Percentiles rank a stretch among this genome's conserved stretches.
These are phyloP conservation scores for Ascochyta lentis DNA, from an alignment of 2,329 filamentous ascomycete species.

Conservation along the genomic window DNA sequence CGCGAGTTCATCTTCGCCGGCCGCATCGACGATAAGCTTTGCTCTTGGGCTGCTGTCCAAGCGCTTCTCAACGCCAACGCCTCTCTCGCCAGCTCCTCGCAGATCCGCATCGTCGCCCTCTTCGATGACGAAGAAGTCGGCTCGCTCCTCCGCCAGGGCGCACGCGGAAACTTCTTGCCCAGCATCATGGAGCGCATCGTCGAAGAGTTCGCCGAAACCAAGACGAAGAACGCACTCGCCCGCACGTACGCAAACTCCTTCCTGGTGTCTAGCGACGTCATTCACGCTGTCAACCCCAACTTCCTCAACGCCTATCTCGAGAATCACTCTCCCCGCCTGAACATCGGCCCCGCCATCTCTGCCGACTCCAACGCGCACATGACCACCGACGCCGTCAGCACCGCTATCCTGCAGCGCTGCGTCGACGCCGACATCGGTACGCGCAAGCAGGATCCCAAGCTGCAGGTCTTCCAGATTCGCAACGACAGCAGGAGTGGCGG, in stretches of 20 bases:
- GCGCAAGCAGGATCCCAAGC: constrained; percentile 56
- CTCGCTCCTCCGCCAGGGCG: constrained; percentile 87
- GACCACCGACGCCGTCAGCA: constrained; percentile 89
- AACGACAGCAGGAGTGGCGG: constrained; percentile 91
- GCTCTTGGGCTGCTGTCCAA: constrained; percentile 89
- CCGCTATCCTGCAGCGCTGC: constrained; percentile 78
- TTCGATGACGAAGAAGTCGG: constrained; percentile 99
- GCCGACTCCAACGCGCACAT: constrained; percentile 92
- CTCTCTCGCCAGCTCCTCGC: constrained; percentile 62
- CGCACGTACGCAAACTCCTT: constrained; percentile 92
- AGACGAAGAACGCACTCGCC: constrained; percentile 65
- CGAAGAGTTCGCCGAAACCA: constrained; percentile 65
- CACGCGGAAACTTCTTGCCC: constrained; percentile 86
- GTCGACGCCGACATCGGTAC: constrained; percentile 66
- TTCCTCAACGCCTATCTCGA: constrained; percentile 84
- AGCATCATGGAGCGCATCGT: constrained; percentile 80
- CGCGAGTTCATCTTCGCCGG: constrained; percentile 95
- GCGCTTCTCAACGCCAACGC: constrained; percentile 72
- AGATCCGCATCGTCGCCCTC: constrained; percentile 88
- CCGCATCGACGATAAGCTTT: constrained; percentile 96
- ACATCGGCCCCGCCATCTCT: constrained; percentile 81
- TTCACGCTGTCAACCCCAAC: constrained; percentile 93
- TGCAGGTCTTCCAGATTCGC: constrained; percentile 93
- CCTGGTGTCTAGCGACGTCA: constrained; percentile 90
- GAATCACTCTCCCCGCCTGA: constrained; percentile 85